Conservation (phyloP, 2,329 filamentous ascomycete genomes). For the Pestalotiopsis fici region DNA sequence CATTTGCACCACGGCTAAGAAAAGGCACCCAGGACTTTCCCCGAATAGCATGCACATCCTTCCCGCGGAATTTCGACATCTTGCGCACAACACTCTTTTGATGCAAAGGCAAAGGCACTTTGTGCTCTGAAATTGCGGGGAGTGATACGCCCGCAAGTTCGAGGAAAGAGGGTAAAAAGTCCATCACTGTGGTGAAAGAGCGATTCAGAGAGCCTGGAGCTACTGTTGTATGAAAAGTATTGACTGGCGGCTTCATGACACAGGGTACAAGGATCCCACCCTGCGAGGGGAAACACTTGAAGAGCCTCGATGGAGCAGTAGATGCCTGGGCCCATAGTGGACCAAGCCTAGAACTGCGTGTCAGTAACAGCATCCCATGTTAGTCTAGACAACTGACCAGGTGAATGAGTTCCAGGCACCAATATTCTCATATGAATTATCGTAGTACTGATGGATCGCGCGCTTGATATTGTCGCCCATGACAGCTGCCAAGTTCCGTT, state of each 20-base stretch:
- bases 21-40: conserved; percentile 16
- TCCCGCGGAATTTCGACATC: background rate
- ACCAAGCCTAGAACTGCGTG: background rate
- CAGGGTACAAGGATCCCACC: background rate
- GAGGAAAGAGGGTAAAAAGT: conserved; percentile 48
- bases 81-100: conserved; percentile 14
- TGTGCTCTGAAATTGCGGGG: conserved; percentile 19
- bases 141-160: conserved; percentile 47
- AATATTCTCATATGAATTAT: conserved; percentile 57
- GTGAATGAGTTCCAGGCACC: conserved; percentile 54
- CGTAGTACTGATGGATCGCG: conserved; percentile 50
- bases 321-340: background rate
- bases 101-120: conserved; percentile 16
- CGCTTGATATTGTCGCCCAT: conserved; percentile 13
- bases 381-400: conserved; percentile 42
- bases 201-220: background rate
- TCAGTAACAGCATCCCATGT: background rate
- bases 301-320: background rate
- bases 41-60: background rate
- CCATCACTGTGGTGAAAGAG: conserved; percentile 53
- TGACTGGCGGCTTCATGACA: background rate
- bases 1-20: conserved; percentile 9
- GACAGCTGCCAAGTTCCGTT: background rate
- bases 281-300: background rate
- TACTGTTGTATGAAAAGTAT: background rate